These are phyloP conservation scores for Mycena indigotica DNA, from an alignment of 768 basidiomycete genomes.

Conservation along the genomic window DNA sequence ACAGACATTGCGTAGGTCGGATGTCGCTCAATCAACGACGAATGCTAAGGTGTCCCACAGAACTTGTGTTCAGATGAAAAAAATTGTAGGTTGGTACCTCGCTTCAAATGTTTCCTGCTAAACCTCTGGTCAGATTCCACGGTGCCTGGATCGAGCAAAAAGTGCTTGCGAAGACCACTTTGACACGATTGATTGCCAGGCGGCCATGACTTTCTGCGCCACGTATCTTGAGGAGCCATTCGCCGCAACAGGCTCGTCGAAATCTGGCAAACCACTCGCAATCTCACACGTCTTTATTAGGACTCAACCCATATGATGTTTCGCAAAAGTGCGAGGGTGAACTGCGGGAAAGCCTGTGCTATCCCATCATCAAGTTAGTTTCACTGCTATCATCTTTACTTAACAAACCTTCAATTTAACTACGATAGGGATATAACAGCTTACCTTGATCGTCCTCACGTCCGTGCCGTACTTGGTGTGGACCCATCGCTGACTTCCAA, in stretches of 20 bases:
- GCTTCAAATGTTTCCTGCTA: constrained; percentile 23
- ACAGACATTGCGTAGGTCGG: background rate
- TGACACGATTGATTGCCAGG: constrained; percentile 68
- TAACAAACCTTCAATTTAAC: background rate
- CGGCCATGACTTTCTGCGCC: constrained; percentile 68
- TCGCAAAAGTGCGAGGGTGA: constrained; percentile 40
- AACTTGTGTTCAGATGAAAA: constrained; percentile 40
- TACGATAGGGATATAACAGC: constrained; percentile 47
- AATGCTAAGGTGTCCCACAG: constrained; percentile 25
- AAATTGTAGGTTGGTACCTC: constrained; percentile 33
- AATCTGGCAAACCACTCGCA: constrained; percentile 1
- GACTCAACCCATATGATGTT: constrained; percentile 59
- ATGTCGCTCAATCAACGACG: constrained; percentile 32
- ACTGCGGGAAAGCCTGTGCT: constrained; percentile 11
- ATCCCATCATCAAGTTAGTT: constrained; percentile 18
- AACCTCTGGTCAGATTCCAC: constrained; percentile 61
- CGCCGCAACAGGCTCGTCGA: constrained; percentile 49
- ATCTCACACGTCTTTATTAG: constrained; percentile 25
- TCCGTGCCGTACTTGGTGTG: constrained; percentile 53
- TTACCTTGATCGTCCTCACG: constrained; percentile 53
- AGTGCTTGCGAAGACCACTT: constrained; percentile 64
- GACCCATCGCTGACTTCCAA: constrained; percentile 28
- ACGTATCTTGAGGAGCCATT: constrained; percentile 47
- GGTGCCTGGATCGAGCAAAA: constrained; percentile 62
- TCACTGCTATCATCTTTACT: background rate